Base-by-base conservation (phyloP, 2,329 filamentous ascomycete species). In the Daldinia sp. region DNA sequence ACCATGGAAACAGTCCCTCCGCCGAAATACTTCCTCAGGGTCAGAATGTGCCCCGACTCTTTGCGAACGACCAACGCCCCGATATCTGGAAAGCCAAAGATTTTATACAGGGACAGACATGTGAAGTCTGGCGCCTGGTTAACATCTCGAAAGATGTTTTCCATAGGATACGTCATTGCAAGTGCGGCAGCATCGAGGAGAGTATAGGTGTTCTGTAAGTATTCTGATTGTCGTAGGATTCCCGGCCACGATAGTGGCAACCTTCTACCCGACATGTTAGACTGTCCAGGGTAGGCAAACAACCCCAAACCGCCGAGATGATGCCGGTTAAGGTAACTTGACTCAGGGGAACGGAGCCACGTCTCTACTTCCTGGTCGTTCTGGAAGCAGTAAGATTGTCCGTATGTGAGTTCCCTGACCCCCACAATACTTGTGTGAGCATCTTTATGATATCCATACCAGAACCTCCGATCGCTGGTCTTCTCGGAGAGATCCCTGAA, bases 271-370 rank as follows among this genome's bases (percentile, higher is more conserved):
- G 88, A 90, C 83, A 92, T 89, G 74, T 92, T 92, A 30, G 89
- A 92, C 76, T 92, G 90, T 0, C 87, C 90, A 3, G 90, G 89
- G 75, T 89, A 92, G 20, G 88, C 88, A 70, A 92, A 89, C 2
- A 87, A 75, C 1, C 82, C 81, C 9, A 82, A 76, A 7, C 77
- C 73, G n/a, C 72, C 71, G 5, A 71, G 67, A 26, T 72, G 65
- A n/a, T 71, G 61, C 26, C 72, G 74, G 50, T 77, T 73, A 53
- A 70, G 65, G 39, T 57, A 71, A 72, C 67, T 51, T 60, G 74
- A 39, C 63, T 74, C 46, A 65, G 75, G 72, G 60, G 71, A 70
- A 50, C 75, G 65, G 33, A 86, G 75, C 83, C 83, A 86, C n/a
- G 73, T 69, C 26, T 84, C 81, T 3, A 86, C 82, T 39, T 83